Evolutionary conservation across 352 stramenopile species (phyloP), one percentile per base, ranked within the genome.

Genomic region (Phytophthora pinifolia): DNA sequence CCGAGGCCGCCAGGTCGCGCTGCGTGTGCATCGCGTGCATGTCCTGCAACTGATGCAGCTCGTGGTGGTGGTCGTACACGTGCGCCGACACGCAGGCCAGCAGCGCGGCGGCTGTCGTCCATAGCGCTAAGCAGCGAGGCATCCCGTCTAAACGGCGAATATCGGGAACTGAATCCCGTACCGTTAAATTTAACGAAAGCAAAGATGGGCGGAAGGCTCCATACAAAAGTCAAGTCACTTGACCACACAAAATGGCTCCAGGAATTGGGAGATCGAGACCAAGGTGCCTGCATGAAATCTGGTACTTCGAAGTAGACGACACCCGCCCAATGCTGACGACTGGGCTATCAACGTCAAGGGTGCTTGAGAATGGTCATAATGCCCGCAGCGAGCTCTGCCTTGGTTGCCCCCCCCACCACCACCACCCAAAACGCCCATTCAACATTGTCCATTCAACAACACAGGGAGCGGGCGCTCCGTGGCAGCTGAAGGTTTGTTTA

Each of bases 21-120:
- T 67, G 63, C 43, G 46, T 37, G 45, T 59, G 51, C 50, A 67
- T 60, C 25, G 46, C 57, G 34, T 69, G 53, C 48, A 72, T 52
- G 37, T 69, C 45, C 25, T 76, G 58, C 42, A 83, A 22, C 55
- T 67, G 50, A 43, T 73, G 56, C 54, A 80, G 15, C 51, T 70
- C 56, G 42, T 77, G 64, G 35, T 72, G 50, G 48, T 70, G 57
- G 14, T 57, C 55, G 58, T 62, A 52, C 27, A 37, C 51, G 39
- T 66, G 57, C 6, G 61, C 52, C 9, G 59, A 48, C 13, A 45
- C 51, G 33, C 38, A 33, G 22, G 54, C 33, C 55, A 72, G 30
- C 13, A 72, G 42, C 47, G 54, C 46, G 5, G 15, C 34, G 13
- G 32, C 25, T 2, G 45, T 20, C 3, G 35, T 15, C 43, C 14